Conservation (phyloP, 1,139 yeast species). For the Yamadazyma diddensiae region DNA sequence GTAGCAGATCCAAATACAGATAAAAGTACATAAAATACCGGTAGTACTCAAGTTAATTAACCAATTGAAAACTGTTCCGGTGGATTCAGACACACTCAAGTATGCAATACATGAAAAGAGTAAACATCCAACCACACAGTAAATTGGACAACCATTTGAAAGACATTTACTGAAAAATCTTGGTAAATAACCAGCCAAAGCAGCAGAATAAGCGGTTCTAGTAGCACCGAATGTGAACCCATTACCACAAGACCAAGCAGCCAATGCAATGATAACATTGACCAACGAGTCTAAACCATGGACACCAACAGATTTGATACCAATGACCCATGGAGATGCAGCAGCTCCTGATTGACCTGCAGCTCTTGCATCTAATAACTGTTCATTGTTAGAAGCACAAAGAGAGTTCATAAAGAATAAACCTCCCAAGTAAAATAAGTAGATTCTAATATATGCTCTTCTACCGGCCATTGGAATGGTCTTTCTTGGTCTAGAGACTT, state of each 20-base stretch:
- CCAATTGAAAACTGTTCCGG: conserved; percentile 37
- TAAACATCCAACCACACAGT: conserved; percentile 25
- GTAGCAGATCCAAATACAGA: conserved; percentile 48
- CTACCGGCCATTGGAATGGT: conserved; percentile 33
- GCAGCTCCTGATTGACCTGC: conserved; percentile 30
- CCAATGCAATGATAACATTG: conserved; percentile 31
- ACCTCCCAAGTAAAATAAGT: conserved; percentile 37
- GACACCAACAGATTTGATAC: conserved; percentile 34
- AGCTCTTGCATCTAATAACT: conserved; percentile 23
- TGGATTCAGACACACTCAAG: conserved; percentile 25
- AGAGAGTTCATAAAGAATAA: conserved; percentile 35
- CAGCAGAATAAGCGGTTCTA: conserved; percentile 33
- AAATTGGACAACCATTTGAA: conserved; percentile 34
- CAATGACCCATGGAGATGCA: conserved; percentile 41
- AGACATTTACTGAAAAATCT: conserved; percentile 31
- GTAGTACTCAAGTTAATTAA: conserved; percentile 45
- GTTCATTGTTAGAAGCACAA: conserved; percentile 33
- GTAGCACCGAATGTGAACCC: conserved; percentile 36
- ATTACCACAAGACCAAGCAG: conserved; percentile 41
- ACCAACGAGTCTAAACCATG: conserved; percentile 34
- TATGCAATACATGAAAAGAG: conserved; percentile 26
- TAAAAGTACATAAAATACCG: conserved; percentile 52
- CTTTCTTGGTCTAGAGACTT: conserved; percentile 31
- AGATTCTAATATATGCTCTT: conserved; percentile 33
- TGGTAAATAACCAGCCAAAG: conserved; percentile 38